Conservation (phyloP, 1,284 basidiomycete genomes). For the Moniliophthora roreri region DNA sequence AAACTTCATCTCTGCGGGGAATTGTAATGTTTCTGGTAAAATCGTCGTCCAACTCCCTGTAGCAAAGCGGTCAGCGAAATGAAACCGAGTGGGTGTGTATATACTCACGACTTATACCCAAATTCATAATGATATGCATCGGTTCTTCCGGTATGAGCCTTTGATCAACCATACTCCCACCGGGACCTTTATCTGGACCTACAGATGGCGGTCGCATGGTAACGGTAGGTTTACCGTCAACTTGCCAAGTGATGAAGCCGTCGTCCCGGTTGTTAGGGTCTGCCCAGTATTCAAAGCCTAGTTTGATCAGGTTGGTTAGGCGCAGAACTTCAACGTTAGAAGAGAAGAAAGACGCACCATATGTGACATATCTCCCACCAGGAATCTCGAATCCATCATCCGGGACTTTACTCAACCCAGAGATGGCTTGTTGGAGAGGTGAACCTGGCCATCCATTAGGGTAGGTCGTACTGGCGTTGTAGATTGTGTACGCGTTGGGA, state of each 20-base stretch:
- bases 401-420: constrained; percentile 47
- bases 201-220: constrained; percentile 56
- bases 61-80: neutral
- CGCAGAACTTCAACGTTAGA: constrained; percentile 32
- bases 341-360: constrained; percentile 39
- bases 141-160: constrained; percentile 77
- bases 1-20: constrained; percentile 65
- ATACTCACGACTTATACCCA: constrained; percentile 61
- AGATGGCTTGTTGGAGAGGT: constrained; percentile 58
- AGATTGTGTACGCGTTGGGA: constrained; percentile 49
- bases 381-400: constrained; percentile 58
- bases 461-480: constrained; percentile 44
- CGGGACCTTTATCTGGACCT: constrained; percentile 46
- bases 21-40: constrained; percentile 52
- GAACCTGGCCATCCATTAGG: constrained; percentile 60
- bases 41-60: constrained; percentile 39
- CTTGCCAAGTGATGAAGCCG: constrained; percentile 69
- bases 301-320: too few relatives aligned
- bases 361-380: constrained; percentile 42
- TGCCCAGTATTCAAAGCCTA: constrained; percentile 71
- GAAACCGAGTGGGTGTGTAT: constrained; percentile 5
- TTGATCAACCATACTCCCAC: constrained; percentile 49
- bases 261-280: constrained; percentile 51
- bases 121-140: constrained; percentile 63
- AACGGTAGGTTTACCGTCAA: constrained; percentile 48